Evolutionary conservation across 768 basidiomycete genomes (phyloP).

Genomic region (Leucocoprinus sp.): DNA sequence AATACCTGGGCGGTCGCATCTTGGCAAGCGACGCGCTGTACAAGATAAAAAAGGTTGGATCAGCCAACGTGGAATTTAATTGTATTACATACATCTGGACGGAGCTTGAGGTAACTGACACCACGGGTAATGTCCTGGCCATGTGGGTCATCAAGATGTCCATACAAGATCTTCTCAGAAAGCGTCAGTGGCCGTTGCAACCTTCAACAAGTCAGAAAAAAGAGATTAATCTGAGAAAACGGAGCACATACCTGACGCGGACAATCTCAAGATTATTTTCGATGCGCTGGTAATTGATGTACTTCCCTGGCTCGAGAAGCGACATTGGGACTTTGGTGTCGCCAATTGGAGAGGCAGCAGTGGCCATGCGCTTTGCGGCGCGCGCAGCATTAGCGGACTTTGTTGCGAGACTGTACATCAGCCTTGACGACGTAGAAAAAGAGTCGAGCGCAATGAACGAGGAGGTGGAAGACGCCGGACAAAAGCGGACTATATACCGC

Average conservation of each 20-base stretch:
- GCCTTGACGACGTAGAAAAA: conserved; percentile 27
- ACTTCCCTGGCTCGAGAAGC: conserved; percentile 70
- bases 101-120: conserved; percentile 91
- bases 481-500: conserved; percentile 19
- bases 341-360: conserved; percentile 71
- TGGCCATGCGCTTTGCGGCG: conserved; percentile 64
- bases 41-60: conserved; percentile 8
- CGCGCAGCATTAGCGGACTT: conserved; percentile 47
- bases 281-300: conserved; percentile 94
- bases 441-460: conserved; percentile 23
- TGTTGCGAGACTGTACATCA: conserved; percentile 57
- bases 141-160: conserved; percentile 92
- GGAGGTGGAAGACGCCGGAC: conserved; percentile 27
- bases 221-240: not conserved
- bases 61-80: conserved; percentile 3
- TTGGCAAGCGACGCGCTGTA: conserved; percentile 81
- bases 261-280: conserved; percentile 93
- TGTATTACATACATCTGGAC: conserved; percentile 84
- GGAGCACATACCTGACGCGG: conserved; percentile 57
- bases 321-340: conserved; percentile 90
- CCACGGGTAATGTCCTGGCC: conserved; percentile 89
- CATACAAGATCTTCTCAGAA: conserved; percentile 96
- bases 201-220: conserved; percentile 30
- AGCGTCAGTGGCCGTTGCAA: conserved; percentile 85
- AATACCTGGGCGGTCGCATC: conserved; percentile 82